Evolutionary conservation across 169 alveolate genomes (phyloP).

Genomic region (Plasmodium berghei): DNA sequence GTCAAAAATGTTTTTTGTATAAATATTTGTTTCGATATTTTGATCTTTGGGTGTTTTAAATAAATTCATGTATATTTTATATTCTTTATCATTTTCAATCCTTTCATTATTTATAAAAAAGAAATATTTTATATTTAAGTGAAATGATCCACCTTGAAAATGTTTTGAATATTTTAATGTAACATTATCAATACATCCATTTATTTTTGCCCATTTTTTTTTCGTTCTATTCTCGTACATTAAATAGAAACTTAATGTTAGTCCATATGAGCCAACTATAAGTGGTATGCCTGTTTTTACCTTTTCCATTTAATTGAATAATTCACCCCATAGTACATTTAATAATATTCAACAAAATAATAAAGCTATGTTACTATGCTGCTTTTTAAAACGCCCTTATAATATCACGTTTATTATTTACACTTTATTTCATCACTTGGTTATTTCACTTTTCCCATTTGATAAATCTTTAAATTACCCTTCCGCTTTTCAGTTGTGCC

Average conservation of each 20-base stretch:
- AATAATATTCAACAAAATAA: no score
- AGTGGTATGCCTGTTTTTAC: constrained; percentile 41
- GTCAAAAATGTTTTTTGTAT: constrained; percentile 57
- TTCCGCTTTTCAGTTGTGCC: no score
- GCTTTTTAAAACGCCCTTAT: no score
- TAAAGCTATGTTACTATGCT: no score
- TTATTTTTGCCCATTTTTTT: constrained; percentile 37
- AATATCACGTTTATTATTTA: no score
- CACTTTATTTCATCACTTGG: no score
- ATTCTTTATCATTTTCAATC: constrained; percentile 48
- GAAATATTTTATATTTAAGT: constrained; percentile 33
- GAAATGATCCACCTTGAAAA: constrained; percentile 24
- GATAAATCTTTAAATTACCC: no score
- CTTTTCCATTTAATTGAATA: constrained; percentile 19
- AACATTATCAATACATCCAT: constrained; percentile 55
- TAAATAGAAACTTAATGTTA: constrained; percentile 47
- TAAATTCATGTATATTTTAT: constrained; percentile 26
- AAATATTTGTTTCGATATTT: constrained; percentile 42
- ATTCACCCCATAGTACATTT: neutral
- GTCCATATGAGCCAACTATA: constrained; percentile 58
- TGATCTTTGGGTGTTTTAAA: neutral
- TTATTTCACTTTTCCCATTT: no score
- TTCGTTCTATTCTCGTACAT: constrained; percentile 36
- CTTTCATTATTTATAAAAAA: constrained; percentile 45
- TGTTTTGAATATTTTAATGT: constrained; percentile 31